phyloP scores from a whole-genome alignment of 495 filamentous ascomycete species.

The Aspergillus taichungensis region DNA sequence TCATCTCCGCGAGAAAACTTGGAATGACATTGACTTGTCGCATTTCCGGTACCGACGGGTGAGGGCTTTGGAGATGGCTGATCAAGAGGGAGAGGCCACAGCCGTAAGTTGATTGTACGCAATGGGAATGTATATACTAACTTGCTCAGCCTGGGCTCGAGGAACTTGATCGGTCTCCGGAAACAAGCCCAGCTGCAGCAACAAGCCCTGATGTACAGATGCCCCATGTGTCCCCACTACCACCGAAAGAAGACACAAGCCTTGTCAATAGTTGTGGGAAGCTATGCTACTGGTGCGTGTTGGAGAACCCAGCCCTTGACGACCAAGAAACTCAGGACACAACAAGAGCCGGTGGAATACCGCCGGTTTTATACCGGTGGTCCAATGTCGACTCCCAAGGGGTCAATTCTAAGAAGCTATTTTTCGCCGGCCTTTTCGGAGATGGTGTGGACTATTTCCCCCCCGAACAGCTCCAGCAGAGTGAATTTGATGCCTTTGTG shows the following conservation, averaged over 20 bases:
- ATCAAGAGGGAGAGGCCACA: background rate
- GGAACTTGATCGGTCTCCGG: too few species aligned
- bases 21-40: slow-evolving; percentile 11
- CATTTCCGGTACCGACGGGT: background rate
- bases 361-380: slow-evolving; percentile 28
- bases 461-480: slow-evolving; percentile 7
- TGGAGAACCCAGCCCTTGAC: background rate
- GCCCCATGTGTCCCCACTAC: too few species aligned
- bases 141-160: too few species aligned
- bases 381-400: slow-evolving; percentile 27
- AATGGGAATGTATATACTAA: too few species aligned
- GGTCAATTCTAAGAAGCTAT: slow-evolving; percentile 12
- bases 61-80: background rate
- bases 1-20: slow-evolving; percentile 3
- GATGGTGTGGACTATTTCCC: slow-evolving; percentile 1
- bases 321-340: too few species aligned
- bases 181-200: too few species aligned
- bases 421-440: slow-evolving; percentile 22
- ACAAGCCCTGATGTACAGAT: too few species aligned
- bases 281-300: too few species aligned
- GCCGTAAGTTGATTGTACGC: too few species aligned
- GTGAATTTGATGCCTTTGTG: slow-evolving; percentile 15
- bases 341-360: slow-evolving; percentile 4
- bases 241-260: too few species aligned
- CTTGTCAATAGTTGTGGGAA: too few species aligned